Base-by-base conservation (phyloP, 176 grass and related monocot genomes). In the Zoysia pacifica region DNA sequence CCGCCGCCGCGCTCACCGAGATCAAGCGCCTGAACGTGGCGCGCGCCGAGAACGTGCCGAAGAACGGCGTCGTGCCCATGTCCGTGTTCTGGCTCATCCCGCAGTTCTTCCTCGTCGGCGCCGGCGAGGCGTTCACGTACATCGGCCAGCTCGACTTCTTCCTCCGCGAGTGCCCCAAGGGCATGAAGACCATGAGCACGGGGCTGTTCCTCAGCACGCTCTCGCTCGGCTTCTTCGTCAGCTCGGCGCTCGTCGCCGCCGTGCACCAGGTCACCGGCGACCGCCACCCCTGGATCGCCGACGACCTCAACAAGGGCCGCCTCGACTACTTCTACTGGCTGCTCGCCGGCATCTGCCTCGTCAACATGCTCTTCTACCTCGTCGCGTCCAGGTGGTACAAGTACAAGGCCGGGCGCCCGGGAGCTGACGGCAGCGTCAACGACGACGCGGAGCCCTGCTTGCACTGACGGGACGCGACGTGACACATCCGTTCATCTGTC, bases 101-200 rank as follows among this genome's bases (percentile, higher is more conserved):
- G 5, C 96, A 99, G 71, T 99, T 99, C 84, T 74, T 99, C 76
- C 74, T 95, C 0, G 96, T 99, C 5, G 96, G 96, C 0, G 46
- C 96, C 2, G 96, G 93, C 7, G 90, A 86, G 81, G 96, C 93
- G 0, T 99, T 95, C 85, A 91, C 96, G 0, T 99, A 99, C 90
- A 93, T 99, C n/a, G 96, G 96, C 35, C 96, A 99, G 81, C 78
- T 99, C 14, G 96, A 95, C 85, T 99, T 99, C 90, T 99, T 99
- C 85, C 88, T 99, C 16, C 75, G 90, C 2, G 96, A 99, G 72
- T 95, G 96, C 79, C 96, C 96, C 54, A 93, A 93, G 73, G 96
- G 96, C 1, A 99, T 99, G 96, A 99, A 99, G 79, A 95, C 96
- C 7, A 95, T 99, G 93, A 99, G 96, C 90, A 99, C 96, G 1